phyloP scores from a whole-genome alignment of 352 stramenopile species.

The Pythium dissimile region DNA sequence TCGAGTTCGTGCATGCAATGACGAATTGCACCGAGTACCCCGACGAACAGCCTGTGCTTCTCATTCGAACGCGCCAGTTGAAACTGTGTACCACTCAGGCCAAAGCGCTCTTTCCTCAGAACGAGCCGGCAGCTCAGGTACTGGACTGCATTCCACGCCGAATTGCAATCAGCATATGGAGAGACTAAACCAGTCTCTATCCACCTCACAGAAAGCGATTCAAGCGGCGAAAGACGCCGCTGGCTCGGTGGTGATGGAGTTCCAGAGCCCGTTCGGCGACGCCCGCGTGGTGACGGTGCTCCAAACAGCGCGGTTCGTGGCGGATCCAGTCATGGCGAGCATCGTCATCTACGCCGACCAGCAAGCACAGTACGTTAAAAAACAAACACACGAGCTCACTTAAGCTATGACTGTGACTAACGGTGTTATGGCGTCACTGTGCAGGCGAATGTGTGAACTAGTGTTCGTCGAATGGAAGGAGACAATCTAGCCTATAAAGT shows the following conservation, averaged over 20 bases:
- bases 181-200: no score
- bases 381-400: no score
- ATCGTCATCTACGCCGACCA: constrained; percentile 33
- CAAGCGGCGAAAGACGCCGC: constrained; percentile 24
- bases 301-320: constrained; percentile 21
- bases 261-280: constrained; percentile 32
- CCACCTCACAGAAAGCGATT: constrained; percentile 27
- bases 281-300: constrained; percentile 22
- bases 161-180: no score
- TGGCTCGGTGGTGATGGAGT: constrained; percentile 61
- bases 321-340: constrained; percentile 12
- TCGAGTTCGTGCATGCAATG: constrained; percentile 43
- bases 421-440: not conserved
- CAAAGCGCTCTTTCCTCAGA: constrained; percentile 29
- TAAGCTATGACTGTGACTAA: no score
- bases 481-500: constrained; percentile 24
- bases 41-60: constrained; percentile 8
- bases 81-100: constrained; percentile 38
- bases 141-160: not conserved
- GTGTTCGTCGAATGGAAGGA: constrained; percentile 56
- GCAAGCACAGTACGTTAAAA: constrained; percentile 33
- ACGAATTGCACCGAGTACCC: not conserved
- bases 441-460: constrained; percentile 34
- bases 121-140: constrained; percentile 4
- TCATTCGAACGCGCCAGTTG: constrained; percentile 54